Evolutionary conservation across 805 yeast species (phyloP), one percentile per base, ranked within the genome.

Genomic region (Kodamaea jinghongensis): DNA sequence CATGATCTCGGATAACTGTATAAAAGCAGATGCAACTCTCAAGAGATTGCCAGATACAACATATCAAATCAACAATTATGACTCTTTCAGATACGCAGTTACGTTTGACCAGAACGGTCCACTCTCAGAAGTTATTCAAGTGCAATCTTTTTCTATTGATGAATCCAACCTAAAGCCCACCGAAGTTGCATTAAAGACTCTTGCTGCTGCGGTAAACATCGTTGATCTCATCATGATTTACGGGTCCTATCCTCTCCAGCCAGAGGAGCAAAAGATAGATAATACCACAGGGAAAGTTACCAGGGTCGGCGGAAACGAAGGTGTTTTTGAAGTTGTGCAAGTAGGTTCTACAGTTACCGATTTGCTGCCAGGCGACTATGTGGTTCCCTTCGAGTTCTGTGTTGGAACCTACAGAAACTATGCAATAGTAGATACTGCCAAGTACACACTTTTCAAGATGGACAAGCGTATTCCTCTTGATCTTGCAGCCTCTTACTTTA

Each of bases 171-270:
- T 62, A 20, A 39, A 37, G 11, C 38, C 49, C 13, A 45, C 50
- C 32, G 67, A 81, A 38, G 67, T 87, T 10, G 63, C 87, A 9
- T 58, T 87, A 38, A 75, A 81, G 51, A 64, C 89, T 2, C 55
- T 89, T 23, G 96, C 95, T 0, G 77, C 84, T 46, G 96, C 97
- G 1, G 73, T 90, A 46, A 90, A 90, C 55, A 97, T 96, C 0
- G 83, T 96, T 0, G 97, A 90, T 56, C 83, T 84, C 55, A 96
- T 89, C 60, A 69, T 81, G 31, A 87, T 82, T 57, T 96, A 96
- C 12, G 88, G 28, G 5, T 70, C 66, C 2, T 90, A 90, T 50
- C 95, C 96, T 1, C 75, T 88, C 8, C 76, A 71, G 42, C 95
- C 96, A 0, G 8, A 6, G 8, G 14, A 5, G 13, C 29, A 29